Evolutionary conservation across 441 rosid species (phyloP).

Genomic region (Viola pubescens): DNA sequence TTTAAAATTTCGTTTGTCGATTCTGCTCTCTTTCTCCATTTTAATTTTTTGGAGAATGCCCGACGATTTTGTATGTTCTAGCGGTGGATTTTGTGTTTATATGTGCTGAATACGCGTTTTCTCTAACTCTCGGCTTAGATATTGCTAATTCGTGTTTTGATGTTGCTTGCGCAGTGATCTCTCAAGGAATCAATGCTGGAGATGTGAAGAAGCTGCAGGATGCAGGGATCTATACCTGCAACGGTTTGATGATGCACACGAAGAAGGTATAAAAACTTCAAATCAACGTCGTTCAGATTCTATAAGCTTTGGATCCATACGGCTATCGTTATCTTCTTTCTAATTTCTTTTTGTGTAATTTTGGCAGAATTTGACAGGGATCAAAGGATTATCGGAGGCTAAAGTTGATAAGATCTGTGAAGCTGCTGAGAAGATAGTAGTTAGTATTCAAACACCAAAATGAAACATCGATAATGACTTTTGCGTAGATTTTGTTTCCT

Average conservation of each 20-base stretch:
- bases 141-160: not conserved
- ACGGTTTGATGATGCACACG: slow-evolving; percentile 96
- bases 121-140: not conserved
- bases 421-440: slow-evolving; percentile 96
- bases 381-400: slow-evolving; percentile 91
- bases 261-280: slow-evolving; percentile 46
- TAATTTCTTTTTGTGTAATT: slow-evolving; percentile 2
- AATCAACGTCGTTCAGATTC: not conserved
- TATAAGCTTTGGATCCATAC: slow-evolving; percentile 2
- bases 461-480: not conserved
- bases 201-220: slow-evolving; percentile 92
- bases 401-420: slow-evolving; percentile 96
- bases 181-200: slow-evolving; percentile 87
- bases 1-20: not conserved
- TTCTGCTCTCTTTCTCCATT: not conserved
- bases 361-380: slow-evolving; percentile 75
- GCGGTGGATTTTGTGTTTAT: no score
- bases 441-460: slow-evolving; percentile 23
- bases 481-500: not conserved
- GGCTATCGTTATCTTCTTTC: not conserved
- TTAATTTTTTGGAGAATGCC: not conserved
- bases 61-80: no score
- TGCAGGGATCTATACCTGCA: slow-evolving; percentile 91
- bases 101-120: not conserved
- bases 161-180: slow-evolving; percentile 37